Percentiles rank a stretch among this genome's conserved stretches.
Conservation (phyloP, 106 monocot genomes). For the Acorus calamus region DNA sequence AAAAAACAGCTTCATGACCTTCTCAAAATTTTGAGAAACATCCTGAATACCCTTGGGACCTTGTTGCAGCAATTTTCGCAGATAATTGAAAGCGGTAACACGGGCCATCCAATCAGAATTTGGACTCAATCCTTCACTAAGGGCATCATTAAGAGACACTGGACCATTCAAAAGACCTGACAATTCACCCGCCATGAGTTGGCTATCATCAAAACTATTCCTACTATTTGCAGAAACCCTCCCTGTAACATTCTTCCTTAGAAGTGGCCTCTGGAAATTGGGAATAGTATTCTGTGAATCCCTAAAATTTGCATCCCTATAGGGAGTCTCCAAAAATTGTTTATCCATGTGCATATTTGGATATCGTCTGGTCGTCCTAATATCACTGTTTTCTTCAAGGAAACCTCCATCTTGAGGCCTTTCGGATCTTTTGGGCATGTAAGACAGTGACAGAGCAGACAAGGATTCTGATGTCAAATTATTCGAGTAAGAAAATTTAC, state of each 20-base stretch:
- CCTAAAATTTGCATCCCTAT: constrained; percentile 47
- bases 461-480: constrained; percentile 50
- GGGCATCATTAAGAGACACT: constrained; percentile 78
- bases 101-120: constrained; percentile 92
- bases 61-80: constrained; percentile 74
- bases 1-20: constrained; percentile 99
- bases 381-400: constrained; percentile 33
- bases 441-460: constrained; percentile 43
- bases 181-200: constrained; percentile 50
- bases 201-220: constrained; percentile 88
- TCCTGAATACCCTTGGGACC: constrained; percentile 85
- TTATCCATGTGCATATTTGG: constrained; percentile 44
- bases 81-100: constrained; percentile 91
- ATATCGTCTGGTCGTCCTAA: constrained; percentile 26
- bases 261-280: constrained; percentile 93
- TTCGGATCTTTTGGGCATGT: constrained; percentile 46
- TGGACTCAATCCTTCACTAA: constrained; percentile 74
- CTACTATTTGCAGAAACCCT: constrained; percentile 55
- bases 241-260: constrained; percentile 72
- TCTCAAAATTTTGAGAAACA: constrained; percentile 89
- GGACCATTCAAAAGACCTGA: constrained; percentile 64
- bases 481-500: constrained; percentile 33
- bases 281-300: constrained; percentile 76
- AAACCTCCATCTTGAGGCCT: constrained; percentile 38
- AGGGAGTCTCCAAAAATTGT: constrained; percentile 42